These are phyloP conservation scores for Trypanosoma theileri DNA, from an alignment of 208 protist genomes.

Conservation along the genomic window DNA sequence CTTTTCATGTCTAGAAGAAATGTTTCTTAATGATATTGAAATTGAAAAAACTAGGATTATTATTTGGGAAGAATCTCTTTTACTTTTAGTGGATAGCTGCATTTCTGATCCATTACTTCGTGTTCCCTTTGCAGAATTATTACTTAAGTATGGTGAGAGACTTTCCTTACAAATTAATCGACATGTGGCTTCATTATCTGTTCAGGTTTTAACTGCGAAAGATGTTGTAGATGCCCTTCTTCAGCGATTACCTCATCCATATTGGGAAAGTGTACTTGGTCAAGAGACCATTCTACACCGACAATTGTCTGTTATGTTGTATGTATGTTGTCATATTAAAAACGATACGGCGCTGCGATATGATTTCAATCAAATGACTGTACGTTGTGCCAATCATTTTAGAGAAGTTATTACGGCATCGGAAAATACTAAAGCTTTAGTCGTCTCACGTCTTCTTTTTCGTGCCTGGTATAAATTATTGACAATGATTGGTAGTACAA, in stretches of 20 bases:
- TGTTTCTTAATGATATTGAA: slow-evolving; percentile 21
- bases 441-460: slow-evolving; percentile 22
- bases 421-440: slow-evolving; percentile 12
- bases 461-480: slow-evolving; percentile 24
- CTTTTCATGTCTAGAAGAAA: slow-evolving; percentile 18
- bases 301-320: slow-evolving; percentile 42
- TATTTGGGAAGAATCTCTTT: slow-evolving; percentile 20
- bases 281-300: slow-evolving; percentile 61
- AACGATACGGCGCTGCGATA: background rate
- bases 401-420: slow-evolving; percentile 4
- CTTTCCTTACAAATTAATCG: slow-evolving; percentile 24
- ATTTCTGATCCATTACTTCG: slow-evolving; percentile 54
- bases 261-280: slow-evolving; percentile 27
- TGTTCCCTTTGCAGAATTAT: slow-evolving; percentile 46
- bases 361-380: background rate
- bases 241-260: slow-evolving; percentile 26
- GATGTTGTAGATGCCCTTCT: slow-evolving; percentile 46
- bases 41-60: background rate
- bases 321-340: slow-evolving; percentile 25
- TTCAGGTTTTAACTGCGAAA: slow-evolving; percentile 74
- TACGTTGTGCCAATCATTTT: slow-evolving; percentile 1
- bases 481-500: slow-evolving; percentile 14
- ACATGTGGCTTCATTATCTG: slow-evolving; percentile 27
- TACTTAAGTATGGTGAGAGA: slow-evolving; percentile 58
- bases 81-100: slow-evolving; percentile 26